Percentiles rank a stretch among this genome's conserved stretches.
phyloP scores from a whole-genome alignment of 306 rosid species.

The Datisca glomerata region DNA sequence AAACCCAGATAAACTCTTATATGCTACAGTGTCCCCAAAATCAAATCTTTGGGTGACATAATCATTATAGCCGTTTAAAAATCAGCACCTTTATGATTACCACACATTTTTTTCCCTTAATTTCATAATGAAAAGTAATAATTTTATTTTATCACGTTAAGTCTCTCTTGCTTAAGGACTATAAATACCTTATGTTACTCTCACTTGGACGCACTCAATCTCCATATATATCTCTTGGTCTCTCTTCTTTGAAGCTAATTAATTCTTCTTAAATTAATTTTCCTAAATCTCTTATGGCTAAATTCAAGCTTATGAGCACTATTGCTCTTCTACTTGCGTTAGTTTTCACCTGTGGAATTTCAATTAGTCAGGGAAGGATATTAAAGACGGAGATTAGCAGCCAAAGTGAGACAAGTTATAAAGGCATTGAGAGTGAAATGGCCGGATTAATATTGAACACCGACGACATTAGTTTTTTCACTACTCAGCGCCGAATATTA shows the following conservation, averaged over 20 bases:
- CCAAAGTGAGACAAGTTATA: no score
- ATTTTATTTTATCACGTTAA: not conserved
- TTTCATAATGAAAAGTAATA: not conserved
- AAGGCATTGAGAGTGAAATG: no score
- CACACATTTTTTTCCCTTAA: not conserved
- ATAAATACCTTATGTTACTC: constrained; percentile 26
- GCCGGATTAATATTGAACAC: no score
- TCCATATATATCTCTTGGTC: not conserved
- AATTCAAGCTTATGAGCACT: constrained; percentile 18
- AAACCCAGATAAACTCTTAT: no score
- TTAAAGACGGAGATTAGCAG: constrained; percentile 5
- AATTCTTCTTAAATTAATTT: no score
- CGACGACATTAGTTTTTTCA: no score
- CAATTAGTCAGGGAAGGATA: constrained; percentile 25
- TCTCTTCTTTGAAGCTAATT: not conserved
- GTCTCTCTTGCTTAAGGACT: constrained; percentile 17
- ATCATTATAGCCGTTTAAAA: constrained; percentile 22
- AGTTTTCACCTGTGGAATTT: constrained; percentile 12
- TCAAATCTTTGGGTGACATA: constrained; percentile 35
- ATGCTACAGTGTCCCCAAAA: no score
- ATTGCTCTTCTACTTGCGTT: constrained; percentile 22
- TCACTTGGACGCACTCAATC: constrained; percentile 17
- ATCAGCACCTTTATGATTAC: no score
- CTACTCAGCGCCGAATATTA: not conserved
- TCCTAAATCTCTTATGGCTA: constrained; percentile 27